Evolutionary conservation across 371 early-diverging fungal genomes (phyloP).

Genomic region (Mucor racemosus): DNA sequence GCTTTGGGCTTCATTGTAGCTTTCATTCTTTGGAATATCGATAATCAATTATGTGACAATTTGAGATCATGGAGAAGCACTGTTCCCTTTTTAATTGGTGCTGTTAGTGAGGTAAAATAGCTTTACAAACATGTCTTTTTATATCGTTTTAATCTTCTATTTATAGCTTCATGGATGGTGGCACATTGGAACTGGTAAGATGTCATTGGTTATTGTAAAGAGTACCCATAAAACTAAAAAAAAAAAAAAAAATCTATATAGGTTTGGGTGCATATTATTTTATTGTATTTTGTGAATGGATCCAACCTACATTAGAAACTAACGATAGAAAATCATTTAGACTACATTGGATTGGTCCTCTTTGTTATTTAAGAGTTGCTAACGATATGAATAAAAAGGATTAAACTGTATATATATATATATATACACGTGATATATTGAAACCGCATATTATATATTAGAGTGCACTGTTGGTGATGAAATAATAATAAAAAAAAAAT

Average conservation of each 20-base stretch:
- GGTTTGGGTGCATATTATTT: conserved; percentile 47
- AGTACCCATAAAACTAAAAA: background rate
- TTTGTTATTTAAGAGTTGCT: conserved; percentile 41
- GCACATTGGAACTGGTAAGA: conserved; percentile 67
- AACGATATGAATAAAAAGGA: background rate
- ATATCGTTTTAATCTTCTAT: conserved; percentile 5
- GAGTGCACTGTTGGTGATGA: background rate
- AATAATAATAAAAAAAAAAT: background rate
- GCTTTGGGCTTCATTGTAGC: conserved; percentile 58
- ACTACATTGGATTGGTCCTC: conserved; percentile 39
- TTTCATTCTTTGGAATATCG: conserved; percentile 81
- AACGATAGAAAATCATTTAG: conserved; percentile 18
- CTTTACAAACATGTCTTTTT: background rate
- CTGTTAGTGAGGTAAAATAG: conserved; percentile 47
- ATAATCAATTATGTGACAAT: conserved; percentile 69
- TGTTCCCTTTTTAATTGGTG: conserved; percentile 58
- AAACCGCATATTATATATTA: background rate
- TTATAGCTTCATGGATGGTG: conserved; percentile 86
- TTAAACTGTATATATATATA: background rate
- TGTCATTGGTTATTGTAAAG: background rate
- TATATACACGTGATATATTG: conserved; percentile 7
- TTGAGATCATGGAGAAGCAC: conserved; percentile 55
- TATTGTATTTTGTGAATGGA: conserved; percentile 46
- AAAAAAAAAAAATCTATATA: conserved; percentile 8
- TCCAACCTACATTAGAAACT: conserved; percentile 30